phyloP scores from a whole-genome alignment of 129 eudicot genomes.

The Apium graveolens region DNA sequence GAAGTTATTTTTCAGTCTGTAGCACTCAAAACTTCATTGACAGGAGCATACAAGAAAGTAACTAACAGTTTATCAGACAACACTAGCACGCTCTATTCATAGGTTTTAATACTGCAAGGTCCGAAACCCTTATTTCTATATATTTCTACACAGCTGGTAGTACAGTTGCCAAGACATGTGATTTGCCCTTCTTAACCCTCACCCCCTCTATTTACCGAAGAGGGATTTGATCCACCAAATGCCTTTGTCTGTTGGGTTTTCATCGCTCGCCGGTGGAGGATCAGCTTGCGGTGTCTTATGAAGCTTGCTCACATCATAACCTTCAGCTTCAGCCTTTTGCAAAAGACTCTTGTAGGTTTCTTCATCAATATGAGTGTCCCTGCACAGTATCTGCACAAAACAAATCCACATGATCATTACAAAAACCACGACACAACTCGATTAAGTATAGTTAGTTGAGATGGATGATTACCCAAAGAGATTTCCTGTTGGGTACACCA shows the following conservation, averaged over 20 bases:
- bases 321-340: slow-evolving; percentile 58
- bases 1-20: background rate
- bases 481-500: slow-evolving; percentile 65
- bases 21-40: background rate
- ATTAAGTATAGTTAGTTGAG: background rate
- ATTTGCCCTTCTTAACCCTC: background rate
- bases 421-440: background rate
- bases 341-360: slow-evolving; percentile 47
- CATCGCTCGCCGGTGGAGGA: slow-evolving; percentile 55
- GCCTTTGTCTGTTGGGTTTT: slow-evolving; percentile 59
- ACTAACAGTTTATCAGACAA: background rate
- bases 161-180: background rate
- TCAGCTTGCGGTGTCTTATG: slow-evolving; percentile 71
- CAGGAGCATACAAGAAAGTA: background rate
- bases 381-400: slow-evolving; percentile 50
- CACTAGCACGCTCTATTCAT: no score
- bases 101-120: background rate
- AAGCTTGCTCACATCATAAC: slow-evolving; percentile 86
- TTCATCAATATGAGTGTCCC: slow-evolving; percentile 53
- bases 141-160: background rate
- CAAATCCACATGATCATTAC: no score
- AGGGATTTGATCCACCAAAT: slow-evolving; percentile 87
- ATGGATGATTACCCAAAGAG: slow-evolving; percentile 40
- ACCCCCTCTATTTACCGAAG: slow-evolving; percentile 39
- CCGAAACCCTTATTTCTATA: background rate